phyloP scores from a whole-genome alignment of 495 filamentous ascomycete species.

The Penicillium coprophilum region DNA sequence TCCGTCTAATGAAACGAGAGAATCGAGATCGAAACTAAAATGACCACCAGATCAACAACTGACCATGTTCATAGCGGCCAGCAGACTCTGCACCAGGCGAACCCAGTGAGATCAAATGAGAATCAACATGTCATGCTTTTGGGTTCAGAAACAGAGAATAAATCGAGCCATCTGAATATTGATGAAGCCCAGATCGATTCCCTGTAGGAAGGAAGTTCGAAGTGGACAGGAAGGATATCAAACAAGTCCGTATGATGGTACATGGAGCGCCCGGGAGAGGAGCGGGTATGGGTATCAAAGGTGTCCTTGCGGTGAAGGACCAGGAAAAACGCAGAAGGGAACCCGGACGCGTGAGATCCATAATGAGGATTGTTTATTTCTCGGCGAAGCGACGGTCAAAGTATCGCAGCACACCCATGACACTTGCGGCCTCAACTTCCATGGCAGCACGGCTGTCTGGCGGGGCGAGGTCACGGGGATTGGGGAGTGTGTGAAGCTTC shows the following conservation, averaged over 20 bases:
- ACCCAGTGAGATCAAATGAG: slow-evolving; percentile 8
- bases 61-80: slow-evolving; percentile 34
- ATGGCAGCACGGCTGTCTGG: slow-evolving; percentile 55
- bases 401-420: slow-evolving; percentile 79
- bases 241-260: slow-evolving; percentile 26
- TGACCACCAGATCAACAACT: slow-evolving; percentile 13
- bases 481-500: slow-evolving; percentile 62
- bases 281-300: slow-evolving; percentile 43
- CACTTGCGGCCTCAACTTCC: slow-evolving; percentile 82
- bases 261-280: slow-evolving; percentile 31
- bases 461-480: slow-evolving; percentile 38
- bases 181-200: neutral
- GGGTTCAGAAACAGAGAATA: neutral
- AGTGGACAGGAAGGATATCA: slow-evolving; percentile 5
- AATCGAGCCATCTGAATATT: neutral
- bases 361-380: slow-evolving; percentile 29
- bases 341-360: slow-evolving; percentile 1
- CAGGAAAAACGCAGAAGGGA: slow-evolving; percentile 18
- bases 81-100: slow-evolving; percentile 2
- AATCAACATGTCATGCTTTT: slow-evolving; percentile 23
- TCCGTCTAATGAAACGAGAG: slow-evolving; percentile 17
- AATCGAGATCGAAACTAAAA: neutral
- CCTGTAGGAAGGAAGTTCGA: neutral
- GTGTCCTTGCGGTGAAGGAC: slow-evolving; percentile 14
- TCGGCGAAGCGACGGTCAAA: slow-evolving; percentile 75